These are phyloP conservation scores for Aureobasidium sp. DNA, from an alignment of 2,329 filamentous ascomycete genomes.

Conservation along the genomic window DNA sequence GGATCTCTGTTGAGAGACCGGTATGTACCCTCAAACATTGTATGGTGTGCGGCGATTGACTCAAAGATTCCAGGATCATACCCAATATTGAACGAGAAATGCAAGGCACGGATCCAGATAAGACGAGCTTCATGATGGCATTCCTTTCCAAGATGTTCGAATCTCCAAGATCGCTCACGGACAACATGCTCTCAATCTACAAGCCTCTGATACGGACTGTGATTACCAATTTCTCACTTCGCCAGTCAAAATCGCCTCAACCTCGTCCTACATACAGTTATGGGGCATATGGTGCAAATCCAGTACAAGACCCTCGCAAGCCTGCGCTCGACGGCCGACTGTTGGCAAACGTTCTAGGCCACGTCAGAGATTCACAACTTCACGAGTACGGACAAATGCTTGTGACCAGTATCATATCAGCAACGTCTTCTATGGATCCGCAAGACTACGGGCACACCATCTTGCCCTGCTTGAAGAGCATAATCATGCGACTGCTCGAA, in stretches of 20 bases:
- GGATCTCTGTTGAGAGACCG: background rate
- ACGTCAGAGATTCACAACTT: background rate
- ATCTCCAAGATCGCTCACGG: background rate
- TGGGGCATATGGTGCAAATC: background rate
- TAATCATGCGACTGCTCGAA: background rate
- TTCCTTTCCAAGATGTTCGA: background rate
- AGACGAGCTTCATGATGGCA: background rate
- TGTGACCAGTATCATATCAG: background rate
- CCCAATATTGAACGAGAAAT: background rate
- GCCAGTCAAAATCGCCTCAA: background rate
- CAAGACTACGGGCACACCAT: background rate
- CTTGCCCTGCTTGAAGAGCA: background rate
- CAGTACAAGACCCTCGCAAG: background rate
- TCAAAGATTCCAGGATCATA: background rate
- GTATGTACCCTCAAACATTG: background rate
- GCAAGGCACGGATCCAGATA: background rate
- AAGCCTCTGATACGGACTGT: background rate
- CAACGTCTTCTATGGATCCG: background rate
- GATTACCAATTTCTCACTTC: background rate
- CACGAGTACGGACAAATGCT: background rate
- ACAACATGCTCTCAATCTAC: background rate
- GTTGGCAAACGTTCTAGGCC: background rate
- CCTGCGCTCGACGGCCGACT: background rate
- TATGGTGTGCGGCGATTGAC: background rate
- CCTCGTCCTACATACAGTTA: background rate